phyloP scores from a whole-genome alignment of 1,139 yeast genomes.

The Williopsis jadinii region DNA sequence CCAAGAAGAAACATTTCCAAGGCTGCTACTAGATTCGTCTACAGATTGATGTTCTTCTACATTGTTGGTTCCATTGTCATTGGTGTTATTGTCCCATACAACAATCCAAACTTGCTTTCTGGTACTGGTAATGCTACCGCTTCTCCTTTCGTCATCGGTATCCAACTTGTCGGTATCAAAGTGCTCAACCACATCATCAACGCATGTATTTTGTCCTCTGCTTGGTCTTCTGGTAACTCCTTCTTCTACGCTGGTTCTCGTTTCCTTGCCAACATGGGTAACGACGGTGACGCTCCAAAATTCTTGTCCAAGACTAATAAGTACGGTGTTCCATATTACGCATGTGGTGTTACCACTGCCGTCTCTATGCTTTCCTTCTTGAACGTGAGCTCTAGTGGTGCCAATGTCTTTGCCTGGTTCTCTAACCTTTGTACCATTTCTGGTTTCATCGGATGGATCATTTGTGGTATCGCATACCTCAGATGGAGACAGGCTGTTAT shows the following conservation, averaged over 20 bases:
- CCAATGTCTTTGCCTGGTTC: constrained; percentile 47
- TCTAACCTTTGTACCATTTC: constrained; percentile 65
- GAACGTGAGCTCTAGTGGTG: constrained; percentile 54
- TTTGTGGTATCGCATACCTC: constrained; percentile 49
- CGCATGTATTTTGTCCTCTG: constrained; percentile 59
- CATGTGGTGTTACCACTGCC: constrained; percentile 28
- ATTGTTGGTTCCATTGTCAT: constrained; percentile 60
- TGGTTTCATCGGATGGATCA: constrained; percentile 56
- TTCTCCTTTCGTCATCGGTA: constrained; percentile 65
- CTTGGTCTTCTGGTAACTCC: constrained; percentile 60
- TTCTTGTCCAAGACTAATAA: constrained; percentile 66
- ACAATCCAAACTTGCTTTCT: constrained; percentile 31
- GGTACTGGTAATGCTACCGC: constrained; percentile 50
- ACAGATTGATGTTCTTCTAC: constrained; percentile 66
- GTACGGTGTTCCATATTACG: constrained; percentile 67
- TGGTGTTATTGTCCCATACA: constrained; percentile 40
- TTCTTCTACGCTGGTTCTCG: constrained; percentile 67
- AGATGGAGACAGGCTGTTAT: constrained; percentile 52
- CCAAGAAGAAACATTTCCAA: constrained; percentile 66
- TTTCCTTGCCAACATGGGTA: constrained; percentile 68
- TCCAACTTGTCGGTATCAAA: constrained; percentile 46
- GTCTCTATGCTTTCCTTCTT: constrained; percentile 64
- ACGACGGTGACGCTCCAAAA: constrained; percentile 68
- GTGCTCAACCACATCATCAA: constrained; percentile 63
- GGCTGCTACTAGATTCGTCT: constrained; percentile 65